Evolutionary conservation across 1,139 yeast species (phyloP), one percentile per base, ranked within the genome.

Genomic region (Torulaspora globosa): DNA sequence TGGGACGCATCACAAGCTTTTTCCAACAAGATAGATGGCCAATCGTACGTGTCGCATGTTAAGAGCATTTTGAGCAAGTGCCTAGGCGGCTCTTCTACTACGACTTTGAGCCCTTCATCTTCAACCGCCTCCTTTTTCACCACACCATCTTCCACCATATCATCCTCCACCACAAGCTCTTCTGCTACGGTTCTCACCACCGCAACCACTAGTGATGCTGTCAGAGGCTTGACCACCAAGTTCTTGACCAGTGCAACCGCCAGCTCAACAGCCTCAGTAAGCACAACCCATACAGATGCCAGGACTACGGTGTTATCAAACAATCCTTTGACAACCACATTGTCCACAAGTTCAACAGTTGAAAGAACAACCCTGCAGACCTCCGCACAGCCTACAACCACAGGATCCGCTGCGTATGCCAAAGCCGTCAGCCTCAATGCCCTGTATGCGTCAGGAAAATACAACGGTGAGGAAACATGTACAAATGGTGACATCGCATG

Each of bases 1-100:
- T 89, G 97, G 97, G 96, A 89, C 67, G 96, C 95, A 44, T 83
- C 94, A 44, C 88, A 84, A 65, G 89, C 84, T 12, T 77, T 73
- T 62, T 62, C 73, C 16, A 87, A 86, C 62, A 70, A 72, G 40
- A 54, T 60, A 37, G 64, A 68, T 49, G 81, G 80, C 31, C 63
- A 60, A 18, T 52, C 64, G 10, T 70, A 59, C 50, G 66, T 67
- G n/a, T 56, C 59, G 15, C 55, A 61, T 18, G 46, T 69, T 37
- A 68, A 68, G 50, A 44, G 54, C 11, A 56, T 65, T 19, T 50
- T 70, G 51, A 30, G 33, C 16, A 29, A 44, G 12, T 11, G 43
- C 9, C 21, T 57, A 14, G 35, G 62, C 6, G 43, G 50, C 8
- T 24, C 55, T 5, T 15, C 67, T 11, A 43, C 68, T 10, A 40